Evolutionary conservation across 805 yeast species (phyloP).

Genomic region (Saturnispora sekii): DNA sequence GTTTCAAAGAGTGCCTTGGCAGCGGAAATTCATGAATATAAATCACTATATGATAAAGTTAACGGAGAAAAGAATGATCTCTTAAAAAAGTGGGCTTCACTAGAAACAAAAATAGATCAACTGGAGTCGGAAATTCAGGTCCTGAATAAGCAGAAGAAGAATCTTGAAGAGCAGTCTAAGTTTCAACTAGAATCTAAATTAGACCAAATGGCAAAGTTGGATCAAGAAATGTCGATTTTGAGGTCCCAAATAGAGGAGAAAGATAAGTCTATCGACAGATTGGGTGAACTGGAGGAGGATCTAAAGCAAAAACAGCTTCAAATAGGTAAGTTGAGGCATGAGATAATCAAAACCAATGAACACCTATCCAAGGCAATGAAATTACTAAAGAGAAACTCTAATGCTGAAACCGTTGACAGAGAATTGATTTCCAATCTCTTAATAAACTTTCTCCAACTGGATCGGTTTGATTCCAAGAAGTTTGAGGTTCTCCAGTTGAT

Average conservation of each 20-base stretch:
- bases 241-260: constrained; percentile 11
- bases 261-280: constrained; percentile 15
- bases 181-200: constrained; percentile 15
- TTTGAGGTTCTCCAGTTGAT: constrained; percentile 85
- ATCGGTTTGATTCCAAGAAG: constrained; percentile 89
- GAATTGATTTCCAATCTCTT: constrained; percentile 82
- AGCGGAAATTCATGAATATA: constrained; percentile 32
- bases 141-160: constrained; percentile 17
- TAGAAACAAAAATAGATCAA: constrained; percentile 20
- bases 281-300: constrained; percentile 39
- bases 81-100: constrained; percentile 5
- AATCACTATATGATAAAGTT: constrained; percentile 17
- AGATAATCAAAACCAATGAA: constrained; percentile 86
- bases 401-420: constrained; percentile 72
- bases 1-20: constrained; percentile 35
- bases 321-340: constrained; percentile 89
- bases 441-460: constrained; percentile 75
- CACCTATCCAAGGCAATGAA: constrained; percentile 90
- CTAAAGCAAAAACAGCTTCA: constrained; percentile 62
- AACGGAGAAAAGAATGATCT: constrained; percentile 22
- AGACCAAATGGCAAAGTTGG: constrained; percentile 17
- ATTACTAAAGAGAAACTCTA: constrained; percentile 68
- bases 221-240: constrained; percentile 12
- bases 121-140: constrained; percentile 15
- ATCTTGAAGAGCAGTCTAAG: constrained; percentile 14